Evolutionary conservation across 2,329 filamentous ascomycete genomes (phyloP).

Genomic region (Alternaria viburni): DNA sequence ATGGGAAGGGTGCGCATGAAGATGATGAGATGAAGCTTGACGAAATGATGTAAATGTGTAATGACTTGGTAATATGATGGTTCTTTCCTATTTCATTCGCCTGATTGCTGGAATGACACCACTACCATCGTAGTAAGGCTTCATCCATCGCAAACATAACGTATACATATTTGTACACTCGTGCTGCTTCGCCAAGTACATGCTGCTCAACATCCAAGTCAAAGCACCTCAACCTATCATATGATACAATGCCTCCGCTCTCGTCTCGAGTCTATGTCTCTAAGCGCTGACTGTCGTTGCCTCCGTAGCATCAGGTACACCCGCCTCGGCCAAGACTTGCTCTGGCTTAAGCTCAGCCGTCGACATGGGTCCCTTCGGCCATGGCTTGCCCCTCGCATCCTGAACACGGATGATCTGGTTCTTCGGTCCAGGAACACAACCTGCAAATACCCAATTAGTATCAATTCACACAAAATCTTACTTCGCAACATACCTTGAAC

Average conservation of each 20-base stretch:
- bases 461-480: neutral
- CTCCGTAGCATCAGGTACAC: constrained; percentile 13
- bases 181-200: neutral
- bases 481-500: constrained; percentile 71
- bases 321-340: constrained; percentile 14
- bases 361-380: constrained; percentile 60
- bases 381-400: constrained; percentile 88
- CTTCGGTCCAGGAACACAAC: constrained; percentile 84
- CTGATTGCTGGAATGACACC: neutral
- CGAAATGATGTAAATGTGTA: neutral
- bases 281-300: constrained; percentile 11
- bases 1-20: neutral
- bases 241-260: constrained; percentile 11
- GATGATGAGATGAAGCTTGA: neutral
- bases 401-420: constrained; percentile 83
- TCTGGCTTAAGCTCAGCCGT: constrained; percentile 26
- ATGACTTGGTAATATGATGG: neutral
- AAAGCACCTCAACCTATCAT: neutral
- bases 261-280: neutral
- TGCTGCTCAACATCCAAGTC: neutral
- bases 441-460: constrained; percentile 43
- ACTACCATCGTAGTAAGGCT: neutral
- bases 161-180: neutral
- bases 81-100: neutral
- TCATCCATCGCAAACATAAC: neutral